Percentiles rank a stretch among this genome's conserved stretches.
Evolutionary conservation across 2,329 filamentous ascomycete species (phyloP).

Genomic region (Fusarium chuoi): DNA sequence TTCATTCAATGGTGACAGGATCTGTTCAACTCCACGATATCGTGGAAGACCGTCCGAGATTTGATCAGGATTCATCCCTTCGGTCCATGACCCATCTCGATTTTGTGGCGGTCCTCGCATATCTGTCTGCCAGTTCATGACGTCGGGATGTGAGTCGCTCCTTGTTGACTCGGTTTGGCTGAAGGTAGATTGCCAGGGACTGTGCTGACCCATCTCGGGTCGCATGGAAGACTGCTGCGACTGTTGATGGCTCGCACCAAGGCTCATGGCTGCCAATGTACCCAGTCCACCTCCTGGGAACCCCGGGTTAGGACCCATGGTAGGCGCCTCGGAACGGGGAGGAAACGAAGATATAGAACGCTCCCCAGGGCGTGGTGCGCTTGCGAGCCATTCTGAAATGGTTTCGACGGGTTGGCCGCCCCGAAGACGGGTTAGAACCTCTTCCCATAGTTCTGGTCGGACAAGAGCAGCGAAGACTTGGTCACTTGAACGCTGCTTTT

Average conservation of each 20-base stretch:
- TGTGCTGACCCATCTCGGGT: constrained; percentile 56
- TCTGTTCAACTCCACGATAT: constrained; percentile 57
- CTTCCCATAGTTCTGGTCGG: constrained; percentile 62
- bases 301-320: constrained; percentile 39
- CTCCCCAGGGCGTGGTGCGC: constrained; percentile 46
- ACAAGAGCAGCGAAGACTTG: constrained; percentile 65
- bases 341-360: constrained; percentile 45
- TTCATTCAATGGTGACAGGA: constrained; percentile 59
- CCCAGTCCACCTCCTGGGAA: constrained; percentile 45
- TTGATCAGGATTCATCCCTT: constrained; percentile 52
- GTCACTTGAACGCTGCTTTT: constrained; percentile 65
- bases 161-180: constrained; percentile 59
- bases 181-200: constrained; percentile 61
- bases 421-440: constrained; percentile 64
- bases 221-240: constrained; percentile 47
- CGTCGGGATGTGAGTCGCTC: constrained; percentile 59
- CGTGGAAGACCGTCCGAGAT: constrained; percentile 47
- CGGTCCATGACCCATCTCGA: constrained; percentile 62
- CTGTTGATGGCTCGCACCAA: constrained; percentile 46
- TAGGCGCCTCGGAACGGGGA: constrained; percentile 21
- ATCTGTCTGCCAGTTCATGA: constrained; percentile 59
- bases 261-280: constrained; percentile 47
- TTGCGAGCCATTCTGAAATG: constrained; percentile 66
- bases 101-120: constrained; percentile 54
- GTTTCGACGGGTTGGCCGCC: constrained; percentile 64